Base-by-base conservation (phyloP, 2,329 filamentous ascomycete species). In the Fusarium napiforme region DNA sequence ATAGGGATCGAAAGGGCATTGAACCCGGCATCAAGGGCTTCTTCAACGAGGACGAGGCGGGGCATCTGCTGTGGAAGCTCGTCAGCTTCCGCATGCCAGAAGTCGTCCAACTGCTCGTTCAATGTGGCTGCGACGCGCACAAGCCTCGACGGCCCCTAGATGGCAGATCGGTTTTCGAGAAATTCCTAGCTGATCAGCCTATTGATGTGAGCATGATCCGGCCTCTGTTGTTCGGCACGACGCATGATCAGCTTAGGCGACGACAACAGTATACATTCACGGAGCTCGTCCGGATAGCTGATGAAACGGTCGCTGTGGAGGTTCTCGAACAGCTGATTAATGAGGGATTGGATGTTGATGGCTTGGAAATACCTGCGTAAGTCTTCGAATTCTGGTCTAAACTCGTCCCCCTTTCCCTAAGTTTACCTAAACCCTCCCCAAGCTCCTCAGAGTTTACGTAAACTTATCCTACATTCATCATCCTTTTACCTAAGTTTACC, bases 321-420 rank as follows among this genome's bases (percentile, higher is more conserved):
- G 21, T 77, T 7, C 18, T 78, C 9, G 40, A 32, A 7, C 49
- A 58, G 7, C 28, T 78, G 3, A 49, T 78, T n/a, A 36, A 55
- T 8, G 52, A 59, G 14, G 67, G 70, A 16, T 67, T 78, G 34
- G 67, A 78, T 11, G 63, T 71, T 4, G 75, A 78, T 14, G 46
- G 55, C 7, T 39, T 77, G 47, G n/a, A 45, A 50, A 39, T 28
- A 19, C n/a, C 10, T 23, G 42, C 14, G 45, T 57, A 64, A 65
- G 67, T 58, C 47, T 34, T 23, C 19, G 16, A n/a, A 21, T 47
- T 47, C 16, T 50, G 21, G 30, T 19, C 23, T 53, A 16, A 21
- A 9, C 23, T 52, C 23, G 9, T 9, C 21, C 49, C 32, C 28
- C 8, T 30, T 30, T 30, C 8, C 28, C 28, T 9, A 30, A 30